Percentiles rank a stretch among this genome's conserved stretches.
Evolutionary conservation across 2,329 filamentous ascomycete species (phyloP).

Genomic region (Exophiala viscosa): DNA sequence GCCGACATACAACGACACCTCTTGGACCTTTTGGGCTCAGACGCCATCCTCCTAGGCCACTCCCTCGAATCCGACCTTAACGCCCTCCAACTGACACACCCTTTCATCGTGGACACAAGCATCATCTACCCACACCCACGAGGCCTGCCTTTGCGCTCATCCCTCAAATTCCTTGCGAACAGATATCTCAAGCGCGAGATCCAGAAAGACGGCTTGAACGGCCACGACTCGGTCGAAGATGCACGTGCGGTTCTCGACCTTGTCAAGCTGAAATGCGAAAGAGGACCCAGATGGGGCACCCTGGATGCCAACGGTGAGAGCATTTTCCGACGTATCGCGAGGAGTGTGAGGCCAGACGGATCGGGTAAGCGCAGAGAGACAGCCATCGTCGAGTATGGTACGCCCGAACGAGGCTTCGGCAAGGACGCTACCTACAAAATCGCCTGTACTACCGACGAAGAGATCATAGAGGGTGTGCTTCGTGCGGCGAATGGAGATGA

Average conservation of each 20-base stretch:
- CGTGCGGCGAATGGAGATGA: conserved; percentile 16
- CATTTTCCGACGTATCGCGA: conserved; percentile 76
- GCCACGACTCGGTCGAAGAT: conserved; percentile 92
- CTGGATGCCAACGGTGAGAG: conserved; percentile 77
- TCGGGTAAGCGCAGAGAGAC: conserved; percentile 37
- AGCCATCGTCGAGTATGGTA: conserved; percentile 83
- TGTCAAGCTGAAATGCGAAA: conserved; percentile 92
- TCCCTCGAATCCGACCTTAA: conserved; percentile 58
- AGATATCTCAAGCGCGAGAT: conserved; percentile 77
- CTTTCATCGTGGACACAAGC: conserved; percentile 88
- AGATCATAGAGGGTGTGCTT: conserved; percentile 55
- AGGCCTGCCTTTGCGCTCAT: conserved; percentile 72
- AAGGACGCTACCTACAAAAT: conserved; percentile 54
- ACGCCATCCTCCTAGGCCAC: conserved; percentile 46
- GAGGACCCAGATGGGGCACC: conserved; percentile 80
- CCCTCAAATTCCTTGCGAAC: conserved; percentile 5
- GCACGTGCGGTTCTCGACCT: conserved; percentile 87
- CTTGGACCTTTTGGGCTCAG: conserved; percentile 59
- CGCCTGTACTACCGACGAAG: conserved; percentile 55
- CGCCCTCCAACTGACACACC: conserved; percentile 80
- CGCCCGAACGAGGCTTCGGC: conserved; percentile 62
- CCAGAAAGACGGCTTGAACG: conserved; percentile 70
- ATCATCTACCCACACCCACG: conserved; percentile 86
- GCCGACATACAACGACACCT: conserved; percentile 76
- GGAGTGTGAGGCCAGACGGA: conserved; percentile 44